Evolutionary conservation across 176 grass and related monocot genomes (phyloP).

Genomic region (Oryza glumipatula): DNA sequence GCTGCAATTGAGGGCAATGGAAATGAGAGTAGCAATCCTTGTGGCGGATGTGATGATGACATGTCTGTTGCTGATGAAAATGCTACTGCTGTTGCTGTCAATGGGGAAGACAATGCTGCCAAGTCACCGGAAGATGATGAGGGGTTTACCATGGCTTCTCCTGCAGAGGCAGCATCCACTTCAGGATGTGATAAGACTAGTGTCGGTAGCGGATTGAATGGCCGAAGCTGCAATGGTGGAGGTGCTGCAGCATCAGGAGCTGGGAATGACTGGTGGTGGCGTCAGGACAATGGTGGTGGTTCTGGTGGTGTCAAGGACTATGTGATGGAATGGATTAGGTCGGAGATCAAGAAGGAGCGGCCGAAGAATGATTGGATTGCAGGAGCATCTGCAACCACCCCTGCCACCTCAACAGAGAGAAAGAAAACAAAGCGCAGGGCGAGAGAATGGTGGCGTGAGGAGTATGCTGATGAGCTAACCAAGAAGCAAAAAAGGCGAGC

Average conservation of each 20-base stretch:
- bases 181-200: slow-evolving; percentile 67
- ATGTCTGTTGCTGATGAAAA: slow-evolving; percentile 54
- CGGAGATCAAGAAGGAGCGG: slow-evolving; percentile 94
- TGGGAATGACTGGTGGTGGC: slow-evolving; percentile 94
- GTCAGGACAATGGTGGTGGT: slow-evolving; percentile 68
- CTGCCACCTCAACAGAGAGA: slow-evolving; percentile 43
- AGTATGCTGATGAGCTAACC: slow-evolving; percentile 87
- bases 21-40: slow-evolving; percentile 38
- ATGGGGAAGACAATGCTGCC: slow-evolving; percentile 57
- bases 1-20: slow-evolving; percentile 29
- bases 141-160: slow-evolving; percentile 41
- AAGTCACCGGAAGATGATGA: slow-evolving; percentile 71
- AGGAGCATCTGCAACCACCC: slow-evolving; percentile 33
- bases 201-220: slow-evolving; percentile 48
- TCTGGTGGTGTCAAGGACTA: slow-evolving; percentile 73
- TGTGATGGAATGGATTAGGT: slow-evolving; percentile 99
- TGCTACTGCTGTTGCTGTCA: slow-evolving; percentile 33
- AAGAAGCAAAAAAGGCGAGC: slow-evolving; percentile 74
- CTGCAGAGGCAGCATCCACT: slow-evolving; percentile 60
- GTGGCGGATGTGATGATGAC: slow-evolving; percentile 62
- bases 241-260: slow-evolving; percentile 49
- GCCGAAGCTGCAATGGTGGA: slow-evolving; percentile 57
- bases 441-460: slow-evolving; percentile 95
- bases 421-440: slow-evolving; percentile 67
- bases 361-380: slow-evolving; percentile 81